Conservation (phyloP, 1,284 basidiomycete species). For the Moesziomyces aphidis region DNA sequence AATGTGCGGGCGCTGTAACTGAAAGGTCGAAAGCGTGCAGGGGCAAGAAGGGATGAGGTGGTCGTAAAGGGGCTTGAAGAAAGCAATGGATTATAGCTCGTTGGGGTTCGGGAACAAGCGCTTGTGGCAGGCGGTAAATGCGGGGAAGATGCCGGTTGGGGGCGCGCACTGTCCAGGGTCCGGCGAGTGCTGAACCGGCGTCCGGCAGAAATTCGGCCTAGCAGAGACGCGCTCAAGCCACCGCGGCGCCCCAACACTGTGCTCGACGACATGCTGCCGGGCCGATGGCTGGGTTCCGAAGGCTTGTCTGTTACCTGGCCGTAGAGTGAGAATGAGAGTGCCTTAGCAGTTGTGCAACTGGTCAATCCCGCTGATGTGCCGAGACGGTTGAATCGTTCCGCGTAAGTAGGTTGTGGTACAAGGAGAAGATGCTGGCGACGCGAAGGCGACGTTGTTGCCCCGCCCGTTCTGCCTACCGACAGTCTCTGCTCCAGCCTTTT, state of each 20-base stretch:
- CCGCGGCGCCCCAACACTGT: neutral
- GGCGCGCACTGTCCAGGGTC: conserved; percentile 4
- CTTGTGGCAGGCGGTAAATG: conserved; percentile 4
- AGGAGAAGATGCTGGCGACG: neutral
- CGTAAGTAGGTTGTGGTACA: neutral
- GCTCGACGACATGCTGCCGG: neutral
- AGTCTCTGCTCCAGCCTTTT: neutral
- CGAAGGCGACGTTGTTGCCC: neutral
- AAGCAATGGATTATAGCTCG: neutral
- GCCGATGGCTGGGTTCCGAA: no score
- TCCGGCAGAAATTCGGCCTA: conserved; percentile 18
- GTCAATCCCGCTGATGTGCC: no score
- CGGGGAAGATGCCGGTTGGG: conserved; percentile 14
- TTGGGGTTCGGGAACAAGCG: neutral
- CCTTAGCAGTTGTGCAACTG: no score
- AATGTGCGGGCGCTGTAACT: neutral
- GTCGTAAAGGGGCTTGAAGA: neutral
- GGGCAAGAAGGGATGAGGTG: neutral
- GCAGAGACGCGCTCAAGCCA: conserved; percentile 20
- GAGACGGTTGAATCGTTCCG: no score
- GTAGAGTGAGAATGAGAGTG: no score
- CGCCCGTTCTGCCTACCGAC: no score
- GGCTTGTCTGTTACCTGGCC: no score
- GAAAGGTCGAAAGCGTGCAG: conserved; percentile 4
- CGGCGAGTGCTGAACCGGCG: conserved; percentile 14